These are phyloP conservation scores for Verticillium dahliae DNA, from an alignment of 2,329 filamentous ascomycete genomes.

Conservation along the genomic window DNA sequence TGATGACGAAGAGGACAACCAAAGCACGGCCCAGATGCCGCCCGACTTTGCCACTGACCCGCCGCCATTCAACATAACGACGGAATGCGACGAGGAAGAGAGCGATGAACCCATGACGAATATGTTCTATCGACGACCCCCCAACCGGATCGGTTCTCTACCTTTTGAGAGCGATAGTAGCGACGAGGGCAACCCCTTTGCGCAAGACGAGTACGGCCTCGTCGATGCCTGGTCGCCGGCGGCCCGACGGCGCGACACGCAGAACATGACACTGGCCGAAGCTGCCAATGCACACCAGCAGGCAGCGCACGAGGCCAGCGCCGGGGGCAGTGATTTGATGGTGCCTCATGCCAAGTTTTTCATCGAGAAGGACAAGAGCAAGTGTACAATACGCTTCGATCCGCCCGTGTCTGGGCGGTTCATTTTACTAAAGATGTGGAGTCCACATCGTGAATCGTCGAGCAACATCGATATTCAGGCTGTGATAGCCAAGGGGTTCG, in stretches of 20 bases:
- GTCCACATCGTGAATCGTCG: slow-evolving; percentile 56
- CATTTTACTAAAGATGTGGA: slow-evolving; percentile 88
- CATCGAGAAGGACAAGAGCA: slow-evolving; percentile 75
- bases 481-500: slow-evolving; percentile 75
- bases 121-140: slow-evolving; percentile 28
- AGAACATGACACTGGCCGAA: slow-evolving; percentile 26
- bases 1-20: slow-evolving; percentile 34
- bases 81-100: slow-evolving; percentile 56
- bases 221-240: slow-evolving; percentile 17
- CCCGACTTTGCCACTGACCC: slow-evolving; percentile 42
- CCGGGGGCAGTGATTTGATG: slow-evolving; percentile 55
- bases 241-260: slow-evolving; percentile 14
- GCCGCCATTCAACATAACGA: slow-evolving; percentile 48
- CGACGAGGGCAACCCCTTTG: slow-evolving; percentile 22
- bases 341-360: slow-evolving; percentile 75
- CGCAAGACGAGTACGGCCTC: slow-evolving; percentile 24
- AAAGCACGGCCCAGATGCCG: slow-evolving; percentile 48
- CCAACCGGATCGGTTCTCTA: slow-evolving; percentile 46
- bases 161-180: slow-evolving; percentile 46
- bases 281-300: slow-evolving; percentile 41
- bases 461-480: slow-evolving; percentile 86
- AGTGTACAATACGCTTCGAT: slow-evolving; percentile 80
- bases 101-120: slow-evolving; percentile 23
- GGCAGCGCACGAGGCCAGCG: slow-evolving; percentile 51
- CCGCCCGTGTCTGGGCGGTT: slow-evolving; percentile 76